Base-by-base conservation (phyloP, 106 monocot species). In the Triglochin maritima region DNA sequence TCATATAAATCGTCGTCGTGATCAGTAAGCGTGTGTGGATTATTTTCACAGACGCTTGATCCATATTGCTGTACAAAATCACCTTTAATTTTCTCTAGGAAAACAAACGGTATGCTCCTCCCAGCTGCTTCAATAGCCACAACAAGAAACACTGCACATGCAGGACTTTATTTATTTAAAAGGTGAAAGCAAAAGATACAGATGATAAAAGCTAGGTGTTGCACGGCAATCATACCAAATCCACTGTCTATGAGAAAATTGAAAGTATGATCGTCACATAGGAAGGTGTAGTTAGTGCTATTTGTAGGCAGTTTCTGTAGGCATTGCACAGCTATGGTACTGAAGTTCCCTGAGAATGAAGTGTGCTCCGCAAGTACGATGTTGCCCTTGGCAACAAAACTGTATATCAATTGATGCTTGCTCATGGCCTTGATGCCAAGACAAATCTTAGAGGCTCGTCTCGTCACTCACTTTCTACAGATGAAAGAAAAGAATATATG, bases 221-320 rank as follows among this genome's bases (percentile, higher is more conserved):
- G 15, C 64, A 67, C 7, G 4, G 15, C 71, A 76, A 2, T 14
- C 71, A 17, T 87, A 87, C 87, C 81, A 63, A 92, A 92, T 61
- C 82, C 87, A 61, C 57, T 75, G 61, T 87, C 91, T 9, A 85
- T 71, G 3, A 91, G 74, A 65, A 79, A 92, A 81, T 87, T 92
- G 72, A 92, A 92, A 5, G 92, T 87, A 65, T 87, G 80, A 2
- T 85, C 92, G 53, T 92, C 92, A 57, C 92, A 92, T 6, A 87
- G 85, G 57, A 82, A 92, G 2, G 87, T 92, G 77, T 79, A 92
- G 50, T 85, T 92, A 77, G 64, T 85, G 70, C 80, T 92, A 63
- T 92, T 81, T 62, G 85, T 65, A 46, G 87, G 82, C 4, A 87
- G 77, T 74, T 77, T 87, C 64, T 87, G 87, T 51, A 92, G 60